These are phyloP conservation scores for Oryza meyeriana DNA, from an alignment of 176 grass and related monocot species.

Conservation along the genomic window DNA sequence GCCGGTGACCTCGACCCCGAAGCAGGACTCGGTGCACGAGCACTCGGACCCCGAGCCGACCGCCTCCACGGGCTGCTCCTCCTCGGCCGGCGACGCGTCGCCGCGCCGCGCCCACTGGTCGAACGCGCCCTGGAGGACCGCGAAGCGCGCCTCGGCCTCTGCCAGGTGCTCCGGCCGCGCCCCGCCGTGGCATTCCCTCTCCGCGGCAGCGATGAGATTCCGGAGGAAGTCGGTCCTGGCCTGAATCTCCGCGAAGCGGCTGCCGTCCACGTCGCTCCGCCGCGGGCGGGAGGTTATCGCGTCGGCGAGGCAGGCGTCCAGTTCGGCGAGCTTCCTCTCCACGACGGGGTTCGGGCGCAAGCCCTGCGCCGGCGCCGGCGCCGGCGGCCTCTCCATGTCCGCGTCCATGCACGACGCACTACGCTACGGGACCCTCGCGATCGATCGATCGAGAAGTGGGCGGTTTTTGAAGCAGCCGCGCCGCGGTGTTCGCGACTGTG, in stretches of 20 bases:
- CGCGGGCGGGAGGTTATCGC: constrained; percentile 5
- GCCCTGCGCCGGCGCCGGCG: not conserved
- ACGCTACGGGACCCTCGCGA: not conserved
- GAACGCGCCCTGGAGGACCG: constrained; percentile 25
- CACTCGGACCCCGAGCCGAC: constrained; percentile 7
- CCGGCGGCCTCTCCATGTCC: constrained; percentile 9
- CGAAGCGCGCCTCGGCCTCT: constrained; percentile 29
- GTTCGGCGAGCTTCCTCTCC: constrained; percentile 21
- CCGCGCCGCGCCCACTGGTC: not conserved
- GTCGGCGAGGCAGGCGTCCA: constrained; percentile 5
- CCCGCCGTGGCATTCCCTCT: constrained; percentile 14
- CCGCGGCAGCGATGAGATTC: constrained; percentile 31
- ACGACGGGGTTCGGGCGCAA: not conserved
- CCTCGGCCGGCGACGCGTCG: not conserved
- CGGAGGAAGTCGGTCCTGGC: constrained; percentile 22
- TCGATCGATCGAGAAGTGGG: not conserved
- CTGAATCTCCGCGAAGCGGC: not conserved
- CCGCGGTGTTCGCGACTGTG: no score
- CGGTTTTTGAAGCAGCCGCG: constrained; percentile 14
- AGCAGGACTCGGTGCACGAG: constrained; percentile 46
- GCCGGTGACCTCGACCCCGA: not conserved
- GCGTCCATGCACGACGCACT: not conserved
- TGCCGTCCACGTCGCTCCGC: not conserved
- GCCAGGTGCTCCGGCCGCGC: not conserved
- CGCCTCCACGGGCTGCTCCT: not conserved